Evolutionary conservation across 192 early-diverging fungal genomes (phyloP).

Genomic region (Coemansia sp.): DNA sequence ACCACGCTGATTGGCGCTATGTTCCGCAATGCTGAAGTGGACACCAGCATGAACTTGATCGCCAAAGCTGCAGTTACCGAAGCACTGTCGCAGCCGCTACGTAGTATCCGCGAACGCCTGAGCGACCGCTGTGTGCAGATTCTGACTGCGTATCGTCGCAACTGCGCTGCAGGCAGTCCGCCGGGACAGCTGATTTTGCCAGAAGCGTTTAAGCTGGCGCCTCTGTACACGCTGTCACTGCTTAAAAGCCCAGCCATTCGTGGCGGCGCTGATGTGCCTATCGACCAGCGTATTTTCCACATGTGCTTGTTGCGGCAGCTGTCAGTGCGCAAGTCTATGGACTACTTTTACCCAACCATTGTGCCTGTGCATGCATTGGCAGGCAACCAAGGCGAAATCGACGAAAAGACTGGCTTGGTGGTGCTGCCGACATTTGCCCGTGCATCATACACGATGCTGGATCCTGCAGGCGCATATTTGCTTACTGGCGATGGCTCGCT

Average conservation of each 20-base stretch:
- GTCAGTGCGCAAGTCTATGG: slow-evolving; percentile 70
- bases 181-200: slow-evolving; percentile 95
- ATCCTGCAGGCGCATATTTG: slow-evolving; percentile 75
- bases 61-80: slow-evolving; percentile 77
- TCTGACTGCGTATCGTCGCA: slow-evolving; percentile 83
- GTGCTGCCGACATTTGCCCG: slow-evolving; percentile 67
- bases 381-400: slow-evolving; percentile 47
- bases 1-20: slow-evolving; percentile 74
- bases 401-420: slow-evolving; percentile 56
- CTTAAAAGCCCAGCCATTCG: slow-evolving; percentile 83
- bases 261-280: slow-evolving; percentile 66
- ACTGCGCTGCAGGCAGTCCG: slow-evolving; percentile 82
- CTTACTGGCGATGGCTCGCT: slow-evolving; percentile 78
- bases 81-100: slow-evolving; percentile 66
- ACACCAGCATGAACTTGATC: slow-evolving; percentile 85
- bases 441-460: slow-evolving; percentile 73
- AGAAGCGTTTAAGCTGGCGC: slow-evolving; percentile 91
- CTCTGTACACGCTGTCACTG: slow-evolving; percentile 79
- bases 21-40: slow-evolving; percentile 89
- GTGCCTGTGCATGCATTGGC: slow-evolving; percentile 66
- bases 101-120: slow-evolving; percentile 74
- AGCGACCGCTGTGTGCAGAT: slow-evolving; percentile 87
- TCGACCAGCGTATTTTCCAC: slow-evolving; percentile 76
- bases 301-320: slow-evolving; percentile 78
- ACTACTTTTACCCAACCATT: slow-evolving; percentile 82